These are phyloP conservation scores for Cyberlindnera euphorbiiphila DNA, from an alignment of 805 yeast genomes.

Conservation along the genomic window DNA sequence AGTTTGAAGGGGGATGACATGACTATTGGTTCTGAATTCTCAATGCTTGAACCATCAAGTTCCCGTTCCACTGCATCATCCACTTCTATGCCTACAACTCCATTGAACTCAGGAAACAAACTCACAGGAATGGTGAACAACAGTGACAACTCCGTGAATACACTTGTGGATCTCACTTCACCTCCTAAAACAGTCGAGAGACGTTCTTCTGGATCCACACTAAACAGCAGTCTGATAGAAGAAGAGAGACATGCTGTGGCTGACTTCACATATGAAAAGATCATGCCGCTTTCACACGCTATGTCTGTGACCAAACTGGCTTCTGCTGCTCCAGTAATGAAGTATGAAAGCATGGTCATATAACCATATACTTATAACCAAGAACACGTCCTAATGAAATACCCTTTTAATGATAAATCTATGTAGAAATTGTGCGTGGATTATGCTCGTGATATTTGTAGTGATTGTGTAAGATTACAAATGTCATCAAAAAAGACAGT, in stretches of 20 bases:
- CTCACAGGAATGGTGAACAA: conserved; percentile 17
- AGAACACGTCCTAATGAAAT: too few relatives aligned
- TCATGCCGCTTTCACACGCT: conserved; percentile 17
- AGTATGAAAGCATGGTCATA: conserved; percentile 1
- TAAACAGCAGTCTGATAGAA: conserved; percentile 15
- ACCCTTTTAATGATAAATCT: too few relatives aligned
- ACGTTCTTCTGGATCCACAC: conserved; percentile 21
- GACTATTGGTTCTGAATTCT: conserved; percentile 6
- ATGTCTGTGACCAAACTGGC: too few relatives aligned
- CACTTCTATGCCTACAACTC: conserved; percentile 8
- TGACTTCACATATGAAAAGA: conserved; percentile 24
- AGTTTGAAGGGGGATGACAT: not conserved
- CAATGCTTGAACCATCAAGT: conserved; percentile 10
- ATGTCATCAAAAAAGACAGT: not conserved
- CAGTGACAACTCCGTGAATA: conserved; percentile 20
- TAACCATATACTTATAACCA: too few relatives aligned
- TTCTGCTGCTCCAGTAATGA: not conserved
- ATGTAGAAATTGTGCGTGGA: too few relatives aligned
- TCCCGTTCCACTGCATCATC: conserved; percentile 1
- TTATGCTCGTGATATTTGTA: too few relatives aligned
- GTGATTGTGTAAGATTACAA: too few relatives aligned
- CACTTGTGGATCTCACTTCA: conserved; percentile 13
- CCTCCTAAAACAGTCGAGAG: conserved; percentile 7
- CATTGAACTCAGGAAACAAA: conserved; percentile 12
- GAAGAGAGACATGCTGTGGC: conserved; percentile 6